A percentile compares a stretch with the other conserved stretches of the same genome.
These are phyloP conservation scores for Diversispora epigaea DNA, from an alignment of 192 early-diverging fungal genomes.

Conservation along the genomic window DNA sequence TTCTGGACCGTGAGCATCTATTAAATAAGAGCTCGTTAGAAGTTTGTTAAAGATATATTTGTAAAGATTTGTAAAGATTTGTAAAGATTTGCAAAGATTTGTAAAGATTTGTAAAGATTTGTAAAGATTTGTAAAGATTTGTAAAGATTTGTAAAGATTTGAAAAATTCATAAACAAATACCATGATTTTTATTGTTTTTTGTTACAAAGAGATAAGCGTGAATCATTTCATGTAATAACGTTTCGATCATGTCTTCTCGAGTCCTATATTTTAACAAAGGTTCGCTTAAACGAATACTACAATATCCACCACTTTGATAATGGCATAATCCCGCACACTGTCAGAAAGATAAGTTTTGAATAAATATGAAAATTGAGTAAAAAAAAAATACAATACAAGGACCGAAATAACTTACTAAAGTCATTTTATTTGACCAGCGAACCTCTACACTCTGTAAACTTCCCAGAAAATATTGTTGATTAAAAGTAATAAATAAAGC, in stretches of 20 bases:
- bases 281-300: constrained; percentile 58
- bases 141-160: not conserved
- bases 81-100: too few relatives aligned
- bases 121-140: too few relatives aligned
- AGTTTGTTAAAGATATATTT: not conserved
- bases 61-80: not conserved
- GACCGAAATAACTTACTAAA: constrained; percentile 33
- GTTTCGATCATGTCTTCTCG: constrained; percentile 61
- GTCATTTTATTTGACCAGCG: constrained; percentile 60
- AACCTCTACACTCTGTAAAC: constrained; percentile 55
- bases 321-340: constrained; percentile 59
- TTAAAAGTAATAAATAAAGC: constrained; percentile 55
- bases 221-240: constrained; percentile 71
- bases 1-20: constrained; percentile 62
- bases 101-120: too few relatives aligned
- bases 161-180: constrained; percentile 4
- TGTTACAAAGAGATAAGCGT: constrained; percentile 67
- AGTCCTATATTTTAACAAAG: constrained; percentile 65
- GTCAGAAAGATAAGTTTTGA: not conserved
- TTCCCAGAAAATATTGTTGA: constrained; percentile 54
- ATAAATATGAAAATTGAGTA: too few relatives aligned
- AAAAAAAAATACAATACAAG: not conserved
- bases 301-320: constrained; percentile 50
- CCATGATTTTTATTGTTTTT: constrained; percentile 48
- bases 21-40: not conserved